Base-by-base conservation (phyloP, 495 filamentous ascomycete genomes). In the Penicillium roqueforti region DNA sequence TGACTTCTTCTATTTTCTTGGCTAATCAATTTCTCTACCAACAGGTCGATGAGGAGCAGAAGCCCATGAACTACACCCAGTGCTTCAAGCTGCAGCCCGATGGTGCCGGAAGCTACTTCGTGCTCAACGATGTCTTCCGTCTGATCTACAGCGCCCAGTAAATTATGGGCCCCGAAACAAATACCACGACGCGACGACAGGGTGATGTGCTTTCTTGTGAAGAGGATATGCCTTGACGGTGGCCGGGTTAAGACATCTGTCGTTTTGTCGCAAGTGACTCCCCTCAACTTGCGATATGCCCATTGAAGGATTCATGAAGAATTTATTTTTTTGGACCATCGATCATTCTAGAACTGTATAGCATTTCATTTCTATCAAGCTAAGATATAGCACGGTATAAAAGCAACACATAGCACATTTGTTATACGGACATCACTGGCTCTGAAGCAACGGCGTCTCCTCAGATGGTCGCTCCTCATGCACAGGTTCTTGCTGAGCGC, bases 81-180 rank as follows among this genome's bases (percentile, higher is more conserved):
- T 69, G 75, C 26, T 97, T 96, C 80, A 87, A 91, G 60, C 83
- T 97, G 41, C 67, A 80, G 55, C 86, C 84, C 32, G 87, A 92
- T 25, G 74, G 71, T n/a, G 10, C 59, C 23, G 87, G 83, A 39
- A 83, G 77, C 71, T 96, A 84, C 77, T 95, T 81, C 67, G 85
- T 97, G 63, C 84, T 84, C 75, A 96, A 96, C 78, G 91, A 97
- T 67, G 74, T 96, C 72, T 97, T 96, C 83, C 85, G 85, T 60
- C 79, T 97, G 53, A 78, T 92, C 57, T 91, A 88, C 73, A 56
- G 58, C 51, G 65, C 64, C 32, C 28, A 52, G 26, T 60, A 62
- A 57, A 49, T 54, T 32, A 26, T 41, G 14, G 32, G 29, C 6
- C 46, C 4, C 34, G 40, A 51, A 28, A 53, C 39, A 37, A 54